Conservation (phyloP, 768 basidiomycete species). For the Grammothele lineata region DNA sequence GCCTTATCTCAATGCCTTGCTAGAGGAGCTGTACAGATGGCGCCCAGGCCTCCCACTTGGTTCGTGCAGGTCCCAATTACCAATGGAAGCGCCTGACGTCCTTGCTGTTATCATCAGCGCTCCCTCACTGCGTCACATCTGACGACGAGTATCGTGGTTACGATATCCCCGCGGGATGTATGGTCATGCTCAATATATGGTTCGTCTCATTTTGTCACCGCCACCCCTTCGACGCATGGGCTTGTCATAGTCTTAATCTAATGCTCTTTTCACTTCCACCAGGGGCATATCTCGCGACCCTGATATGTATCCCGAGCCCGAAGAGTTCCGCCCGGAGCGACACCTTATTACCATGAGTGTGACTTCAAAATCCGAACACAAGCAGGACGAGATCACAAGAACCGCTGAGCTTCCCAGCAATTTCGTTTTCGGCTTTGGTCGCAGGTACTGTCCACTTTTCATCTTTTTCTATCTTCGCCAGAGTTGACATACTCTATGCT, state of each 20-base stretch:
- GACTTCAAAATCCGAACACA: slow-evolving; percentile 30
- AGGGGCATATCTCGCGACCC: slow-evolving; percentile 24
- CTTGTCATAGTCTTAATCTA: no score
- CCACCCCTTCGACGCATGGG: no score
- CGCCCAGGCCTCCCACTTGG: slow-evolving; percentile 10
- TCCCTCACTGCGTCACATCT: slow-evolving; percentile 18
- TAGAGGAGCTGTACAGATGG: slow-evolving; percentile 28
- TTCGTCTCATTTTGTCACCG: no score
- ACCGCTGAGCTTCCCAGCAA: slow-evolving; percentile 6
- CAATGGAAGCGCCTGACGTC: no score
- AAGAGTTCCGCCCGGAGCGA: slow-evolving; percentile 45
- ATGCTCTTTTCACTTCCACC: no score
- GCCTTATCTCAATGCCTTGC: slow-evolving; percentile 36
- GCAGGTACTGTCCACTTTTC: slow-evolving; percentile 22
- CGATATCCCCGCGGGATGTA: slow-evolving; percentile 22
- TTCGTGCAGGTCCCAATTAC: no score
- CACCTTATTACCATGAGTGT: no score
- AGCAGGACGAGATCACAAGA: background rate
- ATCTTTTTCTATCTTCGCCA: no score
- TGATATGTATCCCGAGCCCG: slow-evolving; percentile 36
- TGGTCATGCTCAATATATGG: slow-evolving; percentile 23
- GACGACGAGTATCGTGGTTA: slow-evolving; percentile 26
- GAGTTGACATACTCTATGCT: no score
- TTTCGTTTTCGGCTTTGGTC: slow-evolving; percentile 16
- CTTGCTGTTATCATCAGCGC: slow-evolving; percentile 6